Conservation (phyloP, 2,329 filamentous ascomycete genomes). For the Daldinia sp. region DNA sequence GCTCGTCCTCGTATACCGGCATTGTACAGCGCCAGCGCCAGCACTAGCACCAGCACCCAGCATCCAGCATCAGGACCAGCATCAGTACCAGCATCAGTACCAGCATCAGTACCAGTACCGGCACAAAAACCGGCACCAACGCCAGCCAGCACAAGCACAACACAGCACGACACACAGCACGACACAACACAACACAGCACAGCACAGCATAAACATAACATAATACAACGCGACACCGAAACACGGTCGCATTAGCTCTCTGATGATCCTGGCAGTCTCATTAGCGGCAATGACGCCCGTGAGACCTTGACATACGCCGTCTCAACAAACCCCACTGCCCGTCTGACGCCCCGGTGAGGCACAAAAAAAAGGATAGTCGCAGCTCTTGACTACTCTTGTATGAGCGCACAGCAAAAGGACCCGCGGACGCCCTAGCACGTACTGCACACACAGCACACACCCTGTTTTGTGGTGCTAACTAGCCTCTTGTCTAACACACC, state of each 20-base stretch:
- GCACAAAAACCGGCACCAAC: neutral
- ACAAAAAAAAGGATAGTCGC: constrained; percentile 43
- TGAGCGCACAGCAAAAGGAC: constrained; percentile 44
- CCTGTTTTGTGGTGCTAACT: constrained; percentile 46
- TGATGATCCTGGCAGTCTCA: constrained; percentile 45
- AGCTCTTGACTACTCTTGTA: constrained; percentile 26
- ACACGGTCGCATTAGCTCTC: constrained; percentile 45
- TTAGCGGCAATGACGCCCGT: constrained; percentile 52
- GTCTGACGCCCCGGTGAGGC: constrained; percentile 51
- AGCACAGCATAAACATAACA: constrained; percentile 38
- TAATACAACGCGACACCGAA: constrained; percentile 41
- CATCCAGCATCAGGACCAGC: neutral
- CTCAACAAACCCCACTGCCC: constrained; percentile 47
- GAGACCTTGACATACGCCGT: constrained; percentile 50
- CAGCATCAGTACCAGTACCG: neutral
- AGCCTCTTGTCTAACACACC: constrained; percentile 53
- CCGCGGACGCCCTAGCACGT: constrained; percentile 37
- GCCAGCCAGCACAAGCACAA: constrained; percentile 26
- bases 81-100: neutral
- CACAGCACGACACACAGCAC: constrained; percentile 31
- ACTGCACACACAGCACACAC: constrained; percentile 43
- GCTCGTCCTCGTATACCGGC: constrained; percentile 25
- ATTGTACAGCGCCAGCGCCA: neutral
- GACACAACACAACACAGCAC: constrained; percentile 22
- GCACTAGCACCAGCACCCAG: neutral